Conservation (phyloP, 768 basidiomycete species). For the Lactarius indigo region DNA sequence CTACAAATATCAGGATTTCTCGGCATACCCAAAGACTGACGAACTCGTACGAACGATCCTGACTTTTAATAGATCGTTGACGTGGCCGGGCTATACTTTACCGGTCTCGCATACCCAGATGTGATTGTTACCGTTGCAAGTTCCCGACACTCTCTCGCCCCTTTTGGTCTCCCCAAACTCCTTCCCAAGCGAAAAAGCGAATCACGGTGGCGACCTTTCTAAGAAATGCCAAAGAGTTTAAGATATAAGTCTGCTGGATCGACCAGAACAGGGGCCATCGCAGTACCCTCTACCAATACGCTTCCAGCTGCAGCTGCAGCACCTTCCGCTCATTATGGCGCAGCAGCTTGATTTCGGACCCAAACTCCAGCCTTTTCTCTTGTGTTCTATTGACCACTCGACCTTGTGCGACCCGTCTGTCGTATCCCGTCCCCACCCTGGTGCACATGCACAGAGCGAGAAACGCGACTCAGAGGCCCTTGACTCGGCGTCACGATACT, state of each 20-base stretch:
- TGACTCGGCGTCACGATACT: not conserved
- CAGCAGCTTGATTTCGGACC: not conserved
- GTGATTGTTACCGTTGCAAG: not conserved
- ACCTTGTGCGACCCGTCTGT: not conserved
- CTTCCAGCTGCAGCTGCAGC: not conserved
- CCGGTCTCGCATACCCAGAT: not conserved
- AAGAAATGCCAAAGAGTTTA: not conserved
- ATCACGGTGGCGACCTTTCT: not conserved
- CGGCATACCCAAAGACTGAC: not conserved
- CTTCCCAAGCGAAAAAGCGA: not conserved
- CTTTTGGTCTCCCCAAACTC: not conserved
- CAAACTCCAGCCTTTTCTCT: not conserved
- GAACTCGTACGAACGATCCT: not conserved
- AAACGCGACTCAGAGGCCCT: not conserved
- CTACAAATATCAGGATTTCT: too few species aligned
- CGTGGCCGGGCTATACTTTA: not conserved
- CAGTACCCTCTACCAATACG: not conserved
- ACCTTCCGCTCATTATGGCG: not conserved
- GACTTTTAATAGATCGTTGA: not conserved
- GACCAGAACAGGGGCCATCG: not conserved
- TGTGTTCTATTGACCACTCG: not conserved
- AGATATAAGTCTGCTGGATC: not conserved
- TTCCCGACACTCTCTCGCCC: not conserved
- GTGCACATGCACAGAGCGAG: not conserved
- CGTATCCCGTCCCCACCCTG: not conserved